Evolutionary conservation across 805 yeast genomes (phyloP), one percentile per base, ranked within the genome.

Genomic region (Monosporozyma unispora): DNA sequence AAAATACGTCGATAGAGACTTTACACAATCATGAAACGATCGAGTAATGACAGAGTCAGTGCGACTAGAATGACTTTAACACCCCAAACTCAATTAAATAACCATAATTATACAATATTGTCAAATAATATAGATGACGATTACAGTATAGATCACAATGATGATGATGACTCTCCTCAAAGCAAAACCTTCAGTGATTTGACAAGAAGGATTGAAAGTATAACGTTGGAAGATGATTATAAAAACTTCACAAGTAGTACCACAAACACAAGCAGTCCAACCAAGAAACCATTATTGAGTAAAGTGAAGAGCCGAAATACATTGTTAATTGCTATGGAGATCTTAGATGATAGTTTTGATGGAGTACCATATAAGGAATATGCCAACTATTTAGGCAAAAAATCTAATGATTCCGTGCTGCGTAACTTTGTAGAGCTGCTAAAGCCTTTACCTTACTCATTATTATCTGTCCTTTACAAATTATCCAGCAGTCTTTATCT

Each of bases 401-500:
- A 54, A 9, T 58, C 57, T 21, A 62, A 64, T 48, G 27, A 49
- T 4, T 51, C 53, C 3, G 62, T 72, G 0, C 63, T 76, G 43
- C 49, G 45, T 9, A 63, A 65, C 31, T 74, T 70, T 56, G 61
- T 77, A 64, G 47, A 53, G 2, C 53, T 73, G 14, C 70, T 75
- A 48, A 58, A 64, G 39, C 77, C 76, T 48, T 67, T 75, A 63
- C 73, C 74, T 45, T 57, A 70, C n/a, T 76, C 78, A 50, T 66
- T 87, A 44, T 67, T 86, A 40, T 63, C 66, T 2, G 71, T 88
- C 1, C 72, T 88, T 16, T 69, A 88, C 29, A 64, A 65, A 43
- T 68, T 87, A 29, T 87, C 95, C 55, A 73, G 76, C 37, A 77
- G 74, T 54, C 61, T 87, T n/a, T 84, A 82, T 65, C 73, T 88